phyloP scores from a whole-genome alignment of 169 alveolate species.

The Plasmodium chabaudi region DNA sequence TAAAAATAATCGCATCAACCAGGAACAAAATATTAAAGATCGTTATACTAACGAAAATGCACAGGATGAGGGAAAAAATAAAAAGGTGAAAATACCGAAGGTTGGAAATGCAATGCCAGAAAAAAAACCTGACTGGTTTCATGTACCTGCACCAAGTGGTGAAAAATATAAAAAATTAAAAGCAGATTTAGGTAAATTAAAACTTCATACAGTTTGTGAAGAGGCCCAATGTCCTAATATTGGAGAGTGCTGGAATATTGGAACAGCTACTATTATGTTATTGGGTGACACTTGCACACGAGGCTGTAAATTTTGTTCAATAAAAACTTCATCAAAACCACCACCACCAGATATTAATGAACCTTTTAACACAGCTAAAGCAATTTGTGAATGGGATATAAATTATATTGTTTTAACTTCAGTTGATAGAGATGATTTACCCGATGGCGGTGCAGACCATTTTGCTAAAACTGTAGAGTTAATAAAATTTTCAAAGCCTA shows the following conservation, averaged over 20 bases:
- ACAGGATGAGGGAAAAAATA: not conserved
- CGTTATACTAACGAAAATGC: too few relatives aligned
- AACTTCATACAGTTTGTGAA: conserved; percentile 84
- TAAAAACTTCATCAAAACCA: conserved; percentile 82
- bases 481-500: conserved; percentile 79
- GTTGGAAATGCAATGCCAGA: conserved; percentile 79
- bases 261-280: conserved; percentile 86
- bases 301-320: conserved; percentile 85
- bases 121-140: conserved; percentile 81
- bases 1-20: not conserved
- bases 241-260: conserved; percentile 87
- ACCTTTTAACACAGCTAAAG: conserved; percentile 83
- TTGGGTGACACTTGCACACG: conserved; percentile 87
- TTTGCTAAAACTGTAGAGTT: conserved; percentile 81
- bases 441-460: conserved; percentile 85
- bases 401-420: conserved; percentile 82
- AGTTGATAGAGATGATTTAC: conserved; percentile 86
- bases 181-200: conserved; percentile 64
- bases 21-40: not conserved
- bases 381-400: conserved; percentile 83
- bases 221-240: conserved; percentile 88
- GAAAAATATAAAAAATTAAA: conserved; percentile 52
- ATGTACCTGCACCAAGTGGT: conserved; percentile 83
- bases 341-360: conserved; percentile 83
- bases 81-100: conserved; percentile 6